These are phyloP conservation scores for Pestalotiopsis sp. DNA, from an alignment of 2,329 filamentous ascomycete species.

Conservation along the genomic window DNA sequence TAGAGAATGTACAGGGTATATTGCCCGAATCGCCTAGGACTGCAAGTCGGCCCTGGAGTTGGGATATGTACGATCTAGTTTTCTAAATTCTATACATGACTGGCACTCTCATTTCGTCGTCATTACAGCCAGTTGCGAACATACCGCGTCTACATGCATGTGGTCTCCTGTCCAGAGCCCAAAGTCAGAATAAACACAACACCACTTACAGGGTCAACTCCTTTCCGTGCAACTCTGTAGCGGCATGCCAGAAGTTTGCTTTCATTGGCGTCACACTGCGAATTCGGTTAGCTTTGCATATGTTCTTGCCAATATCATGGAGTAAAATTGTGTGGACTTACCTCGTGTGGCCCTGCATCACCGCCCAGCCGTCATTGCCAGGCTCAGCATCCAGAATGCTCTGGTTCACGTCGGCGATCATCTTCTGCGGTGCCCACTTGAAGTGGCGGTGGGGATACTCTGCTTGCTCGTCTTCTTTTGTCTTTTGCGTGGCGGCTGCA, in stretches of 20 bases:
- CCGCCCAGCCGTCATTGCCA: slow-evolving; percentile 91
- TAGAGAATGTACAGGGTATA: slow-evolving; percentile 7
- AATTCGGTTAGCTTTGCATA: slow-evolving; percentile 15
- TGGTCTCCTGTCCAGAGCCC: background rate
- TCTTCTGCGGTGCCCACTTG: slow-evolving; percentile 79
- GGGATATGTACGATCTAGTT: slow-evolving; percentile 16
- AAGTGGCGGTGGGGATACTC: slow-evolving; percentile 81
- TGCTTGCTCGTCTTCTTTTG: slow-evolving; percentile 32
- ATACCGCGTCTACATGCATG: slow-evolving; percentile 5
- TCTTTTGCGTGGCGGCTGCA: slow-evolving; percentile 27
- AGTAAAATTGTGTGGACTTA: slow-evolving; percentile 37
- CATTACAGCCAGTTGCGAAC: slow-evolving; percentile 1
- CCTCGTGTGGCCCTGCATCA: slow-evolving; percentile 87
- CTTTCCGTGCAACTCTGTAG: slow-evolving; percentile 60
- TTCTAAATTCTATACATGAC: slow-evolving; percentile 26
- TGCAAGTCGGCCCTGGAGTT: background rate
- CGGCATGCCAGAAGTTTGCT: slow-evolving; percentile 86
- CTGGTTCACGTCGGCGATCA: slow-evolving; percentile 81
- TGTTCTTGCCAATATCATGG: slow-evolving; percentile 4
- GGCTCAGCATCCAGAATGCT: slow-evolving; percentile 79
- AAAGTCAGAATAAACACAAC: slow-evolving; percentile 11
- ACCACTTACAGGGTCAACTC: slow-evolving; percentile 83
- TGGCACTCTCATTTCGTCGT: slow-evolving; percentile 11
- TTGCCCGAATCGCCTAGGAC: background rate
- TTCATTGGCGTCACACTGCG: slow-evolving; percentile 83